Evolutionary conservation across 73 alveolate species (phyloP).

Genomic region (Uronychia setigera): DNA sequence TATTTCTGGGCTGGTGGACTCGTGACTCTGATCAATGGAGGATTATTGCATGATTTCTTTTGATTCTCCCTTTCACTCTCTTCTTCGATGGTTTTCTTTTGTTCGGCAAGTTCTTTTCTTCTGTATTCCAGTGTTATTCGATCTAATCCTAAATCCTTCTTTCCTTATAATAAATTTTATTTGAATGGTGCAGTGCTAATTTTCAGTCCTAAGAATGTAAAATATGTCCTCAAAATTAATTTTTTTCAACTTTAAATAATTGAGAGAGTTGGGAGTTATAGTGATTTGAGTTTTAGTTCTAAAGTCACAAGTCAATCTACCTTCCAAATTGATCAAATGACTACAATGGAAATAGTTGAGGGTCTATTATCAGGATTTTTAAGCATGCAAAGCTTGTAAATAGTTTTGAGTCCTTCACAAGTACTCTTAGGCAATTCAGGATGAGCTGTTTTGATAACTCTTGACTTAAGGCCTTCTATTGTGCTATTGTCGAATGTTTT

Average conservation of each 20-base stretch:
- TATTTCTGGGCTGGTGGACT: not conserved
- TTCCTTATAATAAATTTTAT: no score
- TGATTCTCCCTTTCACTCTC: not conserved
- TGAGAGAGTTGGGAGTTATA: no score
- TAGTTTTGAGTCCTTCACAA: not conserved
- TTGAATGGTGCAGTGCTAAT: no score
- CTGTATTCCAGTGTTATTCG: not conserved
- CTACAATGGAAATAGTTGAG: not conserved
- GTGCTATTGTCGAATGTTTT: not conserved
- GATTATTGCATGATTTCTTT: no score
- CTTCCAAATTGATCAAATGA: not conserved
- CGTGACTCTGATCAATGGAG: not conserved
- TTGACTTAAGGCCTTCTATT: not conserved
- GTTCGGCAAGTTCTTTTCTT: not conserved
- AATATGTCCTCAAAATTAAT: not conserved
- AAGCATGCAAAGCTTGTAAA: not conserved
- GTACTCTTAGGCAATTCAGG: not conserved
- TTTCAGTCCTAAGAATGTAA: no score
- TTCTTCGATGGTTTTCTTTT: not conserved
- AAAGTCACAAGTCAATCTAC: not conserved
- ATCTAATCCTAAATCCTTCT: no score
- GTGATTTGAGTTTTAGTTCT: not conserved
- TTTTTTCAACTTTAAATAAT: no score
- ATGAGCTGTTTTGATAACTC: no score
- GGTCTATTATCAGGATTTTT: not conserved